phyloP scores from a whole-genome alignment of 768 basidiomycete species.

The Chalciporus pseudorubinellus region DNA sequence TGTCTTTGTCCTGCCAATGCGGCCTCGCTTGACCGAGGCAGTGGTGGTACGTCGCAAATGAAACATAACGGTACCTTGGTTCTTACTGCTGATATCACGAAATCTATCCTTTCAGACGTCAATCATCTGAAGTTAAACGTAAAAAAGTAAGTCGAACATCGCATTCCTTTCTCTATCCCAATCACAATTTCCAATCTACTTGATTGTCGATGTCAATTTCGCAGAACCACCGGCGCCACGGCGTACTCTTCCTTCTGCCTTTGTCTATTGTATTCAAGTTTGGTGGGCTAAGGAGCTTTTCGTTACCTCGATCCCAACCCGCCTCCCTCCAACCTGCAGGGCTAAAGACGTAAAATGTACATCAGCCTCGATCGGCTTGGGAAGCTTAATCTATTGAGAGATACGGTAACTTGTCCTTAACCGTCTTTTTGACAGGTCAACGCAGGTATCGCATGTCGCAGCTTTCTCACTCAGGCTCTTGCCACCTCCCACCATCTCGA shows the following conservation, averaged over 20 bases:
- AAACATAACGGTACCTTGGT: constrained; percentile 10
- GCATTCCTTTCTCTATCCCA: background rate
- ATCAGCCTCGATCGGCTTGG: background rate
- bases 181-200: constrained; percentile 10
- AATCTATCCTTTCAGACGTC: background rate
- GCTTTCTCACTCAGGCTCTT: constrained; percentile 3
- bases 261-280: background rate
- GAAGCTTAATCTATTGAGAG: constrained; percentile 5
- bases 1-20: background rate
- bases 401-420: background rate
- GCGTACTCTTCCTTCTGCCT: background rate
- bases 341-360: constrained; percentile 20
- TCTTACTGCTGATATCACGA: background rate
- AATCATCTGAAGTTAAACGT: constrained; percentile 10
- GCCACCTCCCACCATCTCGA: background rate
- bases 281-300: background rate
- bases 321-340: background rate
- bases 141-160: constrained; percentile 17
- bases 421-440: constrained; percentile 4
- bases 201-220: constrained; percentile 5
- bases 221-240: background rate
- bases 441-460: background rate
- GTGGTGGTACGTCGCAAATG: constrained; percentile 11
- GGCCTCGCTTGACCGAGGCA: too few relatives aligned
- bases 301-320: constrained; percentile 1